Evolutionary conservation across 1,284 basidiomycete species (phyloP).

Genomic region (Rhodofomes roseus): DNA sequence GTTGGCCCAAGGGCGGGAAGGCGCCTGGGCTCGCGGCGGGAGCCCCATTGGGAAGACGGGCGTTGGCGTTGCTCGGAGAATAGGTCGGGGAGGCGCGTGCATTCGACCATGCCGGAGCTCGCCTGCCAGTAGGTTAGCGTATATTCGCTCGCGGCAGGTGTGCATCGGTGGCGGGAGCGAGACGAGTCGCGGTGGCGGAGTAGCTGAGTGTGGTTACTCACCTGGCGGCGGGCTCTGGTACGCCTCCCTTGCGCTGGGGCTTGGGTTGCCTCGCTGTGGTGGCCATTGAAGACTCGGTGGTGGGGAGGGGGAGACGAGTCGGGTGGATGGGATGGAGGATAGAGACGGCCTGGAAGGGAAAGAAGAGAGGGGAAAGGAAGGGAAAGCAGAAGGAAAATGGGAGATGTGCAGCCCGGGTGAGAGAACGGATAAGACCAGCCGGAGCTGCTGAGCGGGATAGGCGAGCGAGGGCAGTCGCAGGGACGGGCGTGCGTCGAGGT

Average conservation of each 20-base stretch:
- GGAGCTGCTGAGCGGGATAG: neutral
- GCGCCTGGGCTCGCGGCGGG: slow-evolving; percentile 33
- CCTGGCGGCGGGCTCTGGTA: slow-evolving; percentile 52
- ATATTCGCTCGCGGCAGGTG: neutral
- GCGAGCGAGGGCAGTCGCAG: neutral
- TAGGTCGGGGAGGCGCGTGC: slow-evolving; percentile 65
- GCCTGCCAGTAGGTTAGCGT: slow-evolving; percentile 37
- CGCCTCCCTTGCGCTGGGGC: slow-evolving; percentile 48
- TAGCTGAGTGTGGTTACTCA: slow-evolving; percentile 32
- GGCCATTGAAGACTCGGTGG: slow-evolving; percentile 42
- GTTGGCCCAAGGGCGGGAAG: slow-evolving; percentile 48
- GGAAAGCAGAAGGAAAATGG: slow-evolving; percentile 5
- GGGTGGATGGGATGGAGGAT: slow-evolving; percentile 22
- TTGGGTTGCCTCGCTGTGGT: slow-evolving; percentile 58
- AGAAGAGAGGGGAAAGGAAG: slow-evolving; percentile 22
- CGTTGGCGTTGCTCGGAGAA: slow-evolving; percentile 46
- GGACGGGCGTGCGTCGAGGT: slow-evolving; percentile 1
- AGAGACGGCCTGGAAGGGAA: slow-evolving; percentile 21
- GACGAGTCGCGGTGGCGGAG: slow-evolving; percentile 15
- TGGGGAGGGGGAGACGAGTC: slow-evolving; percentile 17
- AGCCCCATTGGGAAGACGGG: slow-evolving; percentile 45
- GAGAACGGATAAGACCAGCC: slow-evolving; percentile 2
- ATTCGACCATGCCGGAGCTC: slow-evolving; percentile 56
- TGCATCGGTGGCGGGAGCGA: slow-evolving; percentile 2
- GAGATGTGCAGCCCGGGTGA: neutral